Evolutionary conservation across 176 grass and related monocot genomes (phyloP).

Genomic region (Themeda triandra): DNA sequence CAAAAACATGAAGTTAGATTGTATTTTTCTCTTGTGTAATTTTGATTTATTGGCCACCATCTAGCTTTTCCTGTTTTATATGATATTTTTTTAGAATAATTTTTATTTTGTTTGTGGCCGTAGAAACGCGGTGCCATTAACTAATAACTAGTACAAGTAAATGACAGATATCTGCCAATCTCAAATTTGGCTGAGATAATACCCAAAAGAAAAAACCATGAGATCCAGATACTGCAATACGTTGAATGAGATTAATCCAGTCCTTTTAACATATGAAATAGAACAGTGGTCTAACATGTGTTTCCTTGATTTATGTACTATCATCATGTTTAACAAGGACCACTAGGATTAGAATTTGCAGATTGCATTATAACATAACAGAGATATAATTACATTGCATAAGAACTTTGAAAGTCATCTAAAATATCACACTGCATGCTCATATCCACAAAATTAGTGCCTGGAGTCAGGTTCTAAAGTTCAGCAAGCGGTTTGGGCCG

Average conservation of each 20-base stretch:
- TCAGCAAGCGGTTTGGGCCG: neutral
- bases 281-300: neutral
- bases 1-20: no score
- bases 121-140: neutral
- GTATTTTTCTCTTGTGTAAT: neutral
- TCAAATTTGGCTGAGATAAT: neutral
- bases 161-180: neutral
- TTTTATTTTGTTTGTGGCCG: neutral
- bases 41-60: neutral
- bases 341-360: neutral
- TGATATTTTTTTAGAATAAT: neutral
- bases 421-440: neutral
- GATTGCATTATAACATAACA: conserved; percentile 7
- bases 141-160: neutral
- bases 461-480: neutral
- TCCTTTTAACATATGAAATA: neutral
- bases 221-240: neutral
- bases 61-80: neutral
- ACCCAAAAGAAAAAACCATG: neutral
- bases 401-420: neutral
- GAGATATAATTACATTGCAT: neutral
- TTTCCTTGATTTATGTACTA: neutral
- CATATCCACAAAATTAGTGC: conserved; percentile 1
- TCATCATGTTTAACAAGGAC: conserved; percentile 14
- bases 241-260: neutral